Percentiles rank a stretch among this genome's conserved stretches.
These are phyloP conservation scores for Cercospora berteroae DNA, from an alignment of 2,329 filamentous ascomycete genomes.

Conservation along the genomic window DNA sequence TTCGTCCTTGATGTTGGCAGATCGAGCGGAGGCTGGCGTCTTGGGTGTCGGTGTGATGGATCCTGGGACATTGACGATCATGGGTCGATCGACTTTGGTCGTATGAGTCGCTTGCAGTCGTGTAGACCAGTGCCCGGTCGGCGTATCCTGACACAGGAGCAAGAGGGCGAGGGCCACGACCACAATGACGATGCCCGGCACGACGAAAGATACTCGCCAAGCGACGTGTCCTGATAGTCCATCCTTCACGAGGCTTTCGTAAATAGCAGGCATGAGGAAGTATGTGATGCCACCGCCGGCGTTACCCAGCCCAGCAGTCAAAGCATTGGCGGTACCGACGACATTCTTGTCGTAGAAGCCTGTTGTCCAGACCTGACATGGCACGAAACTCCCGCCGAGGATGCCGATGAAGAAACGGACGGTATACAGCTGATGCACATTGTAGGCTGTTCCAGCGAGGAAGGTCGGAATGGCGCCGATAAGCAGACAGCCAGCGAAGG, in stretches of 20 bases:
- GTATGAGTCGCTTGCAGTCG: conserved; percentile 60
- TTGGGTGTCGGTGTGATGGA: conserved; percentile 47
- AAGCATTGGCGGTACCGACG: conserved; percentile 81
- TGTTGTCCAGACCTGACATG: conserved; percentile 89
- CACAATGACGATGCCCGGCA: conserved; percentile 54
- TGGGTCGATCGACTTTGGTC: conserved; percentile 44
- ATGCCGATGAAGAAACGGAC: conserved; percentile 80
- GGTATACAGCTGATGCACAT: conserved; percentile 64
- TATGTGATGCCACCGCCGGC: conserved; percentile 88
- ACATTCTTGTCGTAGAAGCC: conserved; percentile 92
- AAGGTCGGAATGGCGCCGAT: conserved; percentile 77
- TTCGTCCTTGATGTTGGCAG: conserved; percentile 37
- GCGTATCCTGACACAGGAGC: conserved; percentile 66
- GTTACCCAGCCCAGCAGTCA: conserved; percentile 83
- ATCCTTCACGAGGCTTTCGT: conserved; percentile 39
- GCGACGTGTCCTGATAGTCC: conserved; percentile 56
- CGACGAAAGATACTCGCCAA: conserved; percentile 82
- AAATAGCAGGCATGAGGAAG: conserved; percentile 89
- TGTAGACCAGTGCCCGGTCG: conserved; percentile 75
- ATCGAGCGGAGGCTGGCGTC: conserved; percentile 33
- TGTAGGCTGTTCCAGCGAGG: conserved; percentile 73
- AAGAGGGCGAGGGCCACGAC: conserved; percentile 19
- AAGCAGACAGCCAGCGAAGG: conserved; percentile 76
- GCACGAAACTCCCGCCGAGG: conserved; percentile 74
- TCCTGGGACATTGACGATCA: conserved; percentile 53